These are phyloP conservation scores for Staphylotrichum tortipilum DNA, from an alignment of 495 filamentous ascomycete species.

Conservation along the genomic window DNA sequence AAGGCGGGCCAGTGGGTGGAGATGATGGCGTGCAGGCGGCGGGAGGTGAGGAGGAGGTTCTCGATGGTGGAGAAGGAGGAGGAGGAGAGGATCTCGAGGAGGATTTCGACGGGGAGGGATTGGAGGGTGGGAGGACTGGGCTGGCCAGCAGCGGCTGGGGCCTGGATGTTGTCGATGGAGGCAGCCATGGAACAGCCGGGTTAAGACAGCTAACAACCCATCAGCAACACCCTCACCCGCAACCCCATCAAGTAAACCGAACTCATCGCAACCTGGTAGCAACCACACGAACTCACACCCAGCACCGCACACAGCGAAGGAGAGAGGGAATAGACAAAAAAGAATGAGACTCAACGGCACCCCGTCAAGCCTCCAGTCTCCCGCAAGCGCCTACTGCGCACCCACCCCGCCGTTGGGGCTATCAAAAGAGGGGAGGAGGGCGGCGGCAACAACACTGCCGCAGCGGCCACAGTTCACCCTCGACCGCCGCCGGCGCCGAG, in stretches of 20 bases:
- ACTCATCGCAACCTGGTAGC: too few species aligned
- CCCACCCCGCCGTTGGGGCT: constrained; percentile 71
- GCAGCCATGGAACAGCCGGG: too few species aligned
- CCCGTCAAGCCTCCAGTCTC: not conserved
- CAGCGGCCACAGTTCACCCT: too few species aligned
- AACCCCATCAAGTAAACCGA: too few species aligned
- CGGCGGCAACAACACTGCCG: constrained; percentile 23
- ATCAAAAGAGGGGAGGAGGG: constrained; percentile 30
- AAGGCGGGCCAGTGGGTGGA: constrained; percentile 16
- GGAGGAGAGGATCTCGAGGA: constrained; percentile 27
- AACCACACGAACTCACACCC: too few species aligned
- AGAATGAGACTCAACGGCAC: not conserved
- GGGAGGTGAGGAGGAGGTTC: constrained; percentile 17
- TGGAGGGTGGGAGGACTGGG: not conserved
- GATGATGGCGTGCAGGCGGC: constrained; percentile 16
- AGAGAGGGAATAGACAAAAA: too few species aligned
- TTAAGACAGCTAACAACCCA: too few species aligned
- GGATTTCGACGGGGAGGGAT: constrained; percentile 22
- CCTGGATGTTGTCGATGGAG: not conserved
- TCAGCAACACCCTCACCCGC: too few species aligned
- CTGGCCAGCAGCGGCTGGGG: not conserved
- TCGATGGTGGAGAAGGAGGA: constrained; percentile 21
- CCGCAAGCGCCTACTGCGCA: constrained; percentile 11
- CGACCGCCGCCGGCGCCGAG: too few species aligned
- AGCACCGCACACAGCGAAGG: too few species aligned